These are phyloP conservation scores for Myxozyma melibiosi DNA, from an alignment of 805 yeast species.

Conservation along the genomic window DNA sequence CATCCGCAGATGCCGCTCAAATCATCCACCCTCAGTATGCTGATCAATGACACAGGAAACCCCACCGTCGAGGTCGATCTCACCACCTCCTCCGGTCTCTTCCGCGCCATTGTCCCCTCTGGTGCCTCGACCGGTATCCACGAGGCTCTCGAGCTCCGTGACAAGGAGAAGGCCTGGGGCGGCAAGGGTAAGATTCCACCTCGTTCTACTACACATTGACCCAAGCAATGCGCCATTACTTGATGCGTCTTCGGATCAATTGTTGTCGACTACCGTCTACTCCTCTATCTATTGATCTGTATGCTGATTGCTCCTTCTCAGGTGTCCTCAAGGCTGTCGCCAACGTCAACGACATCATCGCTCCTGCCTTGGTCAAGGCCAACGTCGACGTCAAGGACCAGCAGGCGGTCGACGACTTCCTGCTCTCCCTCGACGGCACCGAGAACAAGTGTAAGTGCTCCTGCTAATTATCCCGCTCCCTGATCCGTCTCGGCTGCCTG, in stretches of 20 bases:
- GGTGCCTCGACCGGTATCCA: constrained; percentile 99
- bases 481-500: not conserved
- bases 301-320: not conserved
- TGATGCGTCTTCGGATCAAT: not conserved
- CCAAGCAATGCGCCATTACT: not conserved
- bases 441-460: constrained; percentile 71
- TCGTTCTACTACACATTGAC: not conserved
- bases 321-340: constrained; percentile 88
- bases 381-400: constrained; percentile 85
- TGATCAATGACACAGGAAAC: constrained; percentile 50
- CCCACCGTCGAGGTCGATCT: constrained; percentile 99
- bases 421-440: constrained; percentile 89
- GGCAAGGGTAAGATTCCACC: constrained; percentile 81
- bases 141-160: constrained; percentile 98
- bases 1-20: not conserved
- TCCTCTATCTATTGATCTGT: not conserved
- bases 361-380: constrained; percentile 86
- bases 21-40: not conserved
- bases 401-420: constrained; percentile 81
- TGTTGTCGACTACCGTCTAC: not conserved
- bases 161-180: constrained; percentile 95
- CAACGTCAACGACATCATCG: constrained; percentile 92
- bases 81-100: constrained; percentile 86
- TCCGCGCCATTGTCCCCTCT: constrained; percentile 98
- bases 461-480: not conserved